phyloP scores from a whole-genome alignment of 2,329 filamentous ascomycete genomes.

The Alternaria metachromatica region DNA sequence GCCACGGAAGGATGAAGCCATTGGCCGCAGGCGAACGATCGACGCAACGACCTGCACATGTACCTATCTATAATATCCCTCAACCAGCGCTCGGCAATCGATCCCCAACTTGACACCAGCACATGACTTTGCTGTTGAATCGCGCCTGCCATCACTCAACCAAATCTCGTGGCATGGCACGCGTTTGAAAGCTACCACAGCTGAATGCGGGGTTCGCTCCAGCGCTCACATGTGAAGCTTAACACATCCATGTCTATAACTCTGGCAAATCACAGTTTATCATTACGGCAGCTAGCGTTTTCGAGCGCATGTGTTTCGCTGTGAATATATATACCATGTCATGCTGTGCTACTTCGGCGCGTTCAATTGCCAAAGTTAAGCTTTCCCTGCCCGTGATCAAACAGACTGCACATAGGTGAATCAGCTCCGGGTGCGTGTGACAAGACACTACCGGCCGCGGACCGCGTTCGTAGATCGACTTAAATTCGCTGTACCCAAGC shows the following conservation, averaged over 20 bases:
- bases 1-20: conserved; percentile 17
- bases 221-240: conserved; percentile 32
- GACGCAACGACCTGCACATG: conserved; percentile 22
- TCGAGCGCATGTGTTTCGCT: conserved; percentile 9
- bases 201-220: conserved; percentile 32
- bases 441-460: conserved; percentile 32
- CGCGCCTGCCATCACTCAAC: conserved; percentile 1
- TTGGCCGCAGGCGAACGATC: conserved; percentile 34
- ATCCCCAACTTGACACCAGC: not conserved
- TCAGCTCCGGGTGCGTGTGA: conserved; percentile 11
- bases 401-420: not conserved
- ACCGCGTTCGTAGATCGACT: conserved; percentile 6
- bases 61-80: conserved; percentile 16
- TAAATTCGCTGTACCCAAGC: not conserved
- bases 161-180: conserved; percentile 3
- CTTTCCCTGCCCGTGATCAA: not conserved
- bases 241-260: conserved; percentile 16
- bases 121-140: not conserved
- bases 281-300: conserved; percentile 19
- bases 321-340: not conserved
- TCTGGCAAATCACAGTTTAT: conserved; percentile 28
- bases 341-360: conserved; percentile 4
- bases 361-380: conserved; percentile 1
- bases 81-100: conserved; percentile 5
- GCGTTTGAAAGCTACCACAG: not conserved